phyloP scores from a whole-genome alignment of 2,329 filamentous ascomycete species.

The Ceratocystis cacaofunesta region DNA sequence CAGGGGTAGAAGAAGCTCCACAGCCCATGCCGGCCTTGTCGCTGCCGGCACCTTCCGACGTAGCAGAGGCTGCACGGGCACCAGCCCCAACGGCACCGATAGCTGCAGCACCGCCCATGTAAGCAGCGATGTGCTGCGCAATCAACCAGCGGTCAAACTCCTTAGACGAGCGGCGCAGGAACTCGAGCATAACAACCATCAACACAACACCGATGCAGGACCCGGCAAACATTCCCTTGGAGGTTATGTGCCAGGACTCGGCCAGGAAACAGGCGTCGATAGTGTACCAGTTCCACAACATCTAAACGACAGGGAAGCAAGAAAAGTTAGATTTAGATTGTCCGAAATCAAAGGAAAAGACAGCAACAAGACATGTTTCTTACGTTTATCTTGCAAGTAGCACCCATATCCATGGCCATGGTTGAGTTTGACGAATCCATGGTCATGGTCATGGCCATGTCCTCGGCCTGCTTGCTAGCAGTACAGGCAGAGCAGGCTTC shows the following conservation, averaged over 20 bases:
- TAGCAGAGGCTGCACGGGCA: constrained; percentile 16
- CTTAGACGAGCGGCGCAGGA: constrained; percentile 52
- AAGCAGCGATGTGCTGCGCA: constrained; percentile 29
- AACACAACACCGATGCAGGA: constrained; percentile 64
- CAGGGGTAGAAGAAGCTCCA: not conserved
- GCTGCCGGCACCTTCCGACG: constrained; percentile 11
- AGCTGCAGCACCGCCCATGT: constrained; percentile 16
- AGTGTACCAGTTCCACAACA: constrained; percentile 70
- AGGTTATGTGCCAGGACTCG: constrained; percentile 52
- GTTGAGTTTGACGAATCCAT: constrained; percentile 15
- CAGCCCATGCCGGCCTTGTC: constrained; percentile 1
- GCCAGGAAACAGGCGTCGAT: constrained; percentile 60
- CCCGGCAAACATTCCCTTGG: constrained; percentile 57
- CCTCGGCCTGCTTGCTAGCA: constrained; percentile 1
- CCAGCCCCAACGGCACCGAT: constrained; percentile 17
- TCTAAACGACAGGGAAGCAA: constrained; percentile 32
- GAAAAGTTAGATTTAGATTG: constrained; percentile 29
- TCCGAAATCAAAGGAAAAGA: constrained; percentile 20
- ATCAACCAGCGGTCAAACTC: constrained; percentile 58
- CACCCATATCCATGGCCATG: constrained; percentile 17
- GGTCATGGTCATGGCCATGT: not conserved
- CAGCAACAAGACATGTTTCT: not conserved
- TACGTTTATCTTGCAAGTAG: constrained; percentile 8
- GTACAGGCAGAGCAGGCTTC: constrained; percentile 5
- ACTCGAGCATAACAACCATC: constrained; percentile 59